Evolutionary conservation across 441 rosid species (phyloP).

Genomic region (Croton laevigatus): DNA sequence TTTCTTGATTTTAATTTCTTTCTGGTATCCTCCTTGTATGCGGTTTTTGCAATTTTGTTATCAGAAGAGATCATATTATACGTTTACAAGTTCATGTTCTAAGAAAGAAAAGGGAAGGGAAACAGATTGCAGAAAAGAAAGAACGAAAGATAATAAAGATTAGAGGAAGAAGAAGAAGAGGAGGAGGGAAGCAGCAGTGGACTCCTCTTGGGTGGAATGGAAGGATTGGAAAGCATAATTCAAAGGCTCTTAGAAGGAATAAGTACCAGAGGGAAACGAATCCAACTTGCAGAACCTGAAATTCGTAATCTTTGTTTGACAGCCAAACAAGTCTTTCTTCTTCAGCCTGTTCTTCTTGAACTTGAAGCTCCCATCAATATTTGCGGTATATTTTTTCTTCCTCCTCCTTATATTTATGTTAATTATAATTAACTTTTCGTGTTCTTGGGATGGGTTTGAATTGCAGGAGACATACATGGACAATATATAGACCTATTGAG

Average conservation of each 20-base stretch:
- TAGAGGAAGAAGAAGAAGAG: constrained; percentile 1
- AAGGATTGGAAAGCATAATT: constrained; percentile 43
- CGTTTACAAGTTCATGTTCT: not conserved
- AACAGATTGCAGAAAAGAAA: no score
- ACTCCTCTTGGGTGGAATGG: constrained; percentile 32
- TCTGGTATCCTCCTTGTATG: not conserved
- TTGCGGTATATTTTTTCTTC: constrained; percentile 37
- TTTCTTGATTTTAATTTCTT: not conserved
- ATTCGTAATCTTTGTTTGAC: constrained; percentile 45
- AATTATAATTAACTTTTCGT: no score
- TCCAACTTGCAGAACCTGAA: constrained; percentile 43
- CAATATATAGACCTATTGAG: constrained; percentile 79
- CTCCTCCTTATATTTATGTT: not conserved
- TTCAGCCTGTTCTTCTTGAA: constrained; percentile 52
- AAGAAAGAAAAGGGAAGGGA: not conserved
- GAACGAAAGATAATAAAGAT: not conserved
- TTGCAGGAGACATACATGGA: constrained; percentile 81
- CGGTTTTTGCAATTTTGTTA: not conserved
- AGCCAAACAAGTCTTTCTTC: constrained; percentile 49
- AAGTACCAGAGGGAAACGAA: constrained; percentile 35
- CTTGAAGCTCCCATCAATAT: constrained; percentile 53
- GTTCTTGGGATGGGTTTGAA: not conserved
- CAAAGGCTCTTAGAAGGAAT: constrained; percentile 42
- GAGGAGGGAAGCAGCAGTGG: not conserved
- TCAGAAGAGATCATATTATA: no score